Percentiles rank a stretch among this genome's conserved stretches.
Conservation (phyloP, 2,329 filamentous ascomycete species). For the Byssochlamys sp. region DNA sequence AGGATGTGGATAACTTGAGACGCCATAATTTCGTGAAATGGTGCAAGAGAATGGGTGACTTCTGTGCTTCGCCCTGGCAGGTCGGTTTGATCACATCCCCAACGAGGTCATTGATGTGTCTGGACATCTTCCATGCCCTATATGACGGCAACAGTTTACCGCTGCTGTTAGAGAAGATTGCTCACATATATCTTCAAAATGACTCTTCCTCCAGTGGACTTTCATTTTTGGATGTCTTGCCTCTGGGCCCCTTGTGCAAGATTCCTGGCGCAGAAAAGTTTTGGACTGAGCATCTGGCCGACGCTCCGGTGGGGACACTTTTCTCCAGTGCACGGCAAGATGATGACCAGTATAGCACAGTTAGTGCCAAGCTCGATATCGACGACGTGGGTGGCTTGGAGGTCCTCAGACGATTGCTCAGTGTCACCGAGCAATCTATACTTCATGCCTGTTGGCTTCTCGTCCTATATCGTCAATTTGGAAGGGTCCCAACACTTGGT, state of each 20-base stretch:
- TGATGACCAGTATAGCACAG: slow-evolving; percentile 6
- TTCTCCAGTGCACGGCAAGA: slow-evolving; percentile 15
- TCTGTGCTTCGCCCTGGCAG: slow-evolving; percentile 26
- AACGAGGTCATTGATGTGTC: slow-evolving; percentile 36
- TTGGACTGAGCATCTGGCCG: slow-evolving; percentile 54
- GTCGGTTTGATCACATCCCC: slow-evolving; percentile 20
- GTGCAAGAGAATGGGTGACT: slow-evolving; percentile 43
- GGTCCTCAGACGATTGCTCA: slow-evolving; percentile 46
- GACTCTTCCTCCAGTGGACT: slow-evolving; percentile 31
- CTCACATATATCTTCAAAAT: slow-evolving; percentile 39
- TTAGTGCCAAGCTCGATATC: slow-evolving; percentile 13
- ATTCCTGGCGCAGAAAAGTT: slow-evolving; percentile 48
- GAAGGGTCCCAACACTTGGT: slow-evolving; percentile 51
- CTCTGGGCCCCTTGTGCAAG: slow-evolving; percentile 56
- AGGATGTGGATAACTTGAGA: slow-evolving; percentile 26
- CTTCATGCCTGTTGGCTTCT: slow-evolving; percentile 66
- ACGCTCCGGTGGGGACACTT: slow-evolving; percentile 20
- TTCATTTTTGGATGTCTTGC: slow-evolving; percentile 57
- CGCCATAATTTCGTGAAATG: slow-evolving; percentile 39
- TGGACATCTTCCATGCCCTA: slow-evolving; percentile 74
- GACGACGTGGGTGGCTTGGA: slow-evolving; percentile 40
- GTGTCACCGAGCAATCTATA: slow-evolving; percentile 69
- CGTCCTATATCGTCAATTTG: slow-evolving; percentile 47
- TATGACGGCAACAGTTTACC: slow-evolving; percentile 77
- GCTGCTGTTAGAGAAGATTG: slow-evolving; percentile 54